Percentiles rank a stretch among this genome's conserved stretches.
These are phyloP conservation scores for Ampelocalamus luodianensis DNA, from an alignment of 176 grass and related monocot species.

Conservation along the genomic window DNA sequence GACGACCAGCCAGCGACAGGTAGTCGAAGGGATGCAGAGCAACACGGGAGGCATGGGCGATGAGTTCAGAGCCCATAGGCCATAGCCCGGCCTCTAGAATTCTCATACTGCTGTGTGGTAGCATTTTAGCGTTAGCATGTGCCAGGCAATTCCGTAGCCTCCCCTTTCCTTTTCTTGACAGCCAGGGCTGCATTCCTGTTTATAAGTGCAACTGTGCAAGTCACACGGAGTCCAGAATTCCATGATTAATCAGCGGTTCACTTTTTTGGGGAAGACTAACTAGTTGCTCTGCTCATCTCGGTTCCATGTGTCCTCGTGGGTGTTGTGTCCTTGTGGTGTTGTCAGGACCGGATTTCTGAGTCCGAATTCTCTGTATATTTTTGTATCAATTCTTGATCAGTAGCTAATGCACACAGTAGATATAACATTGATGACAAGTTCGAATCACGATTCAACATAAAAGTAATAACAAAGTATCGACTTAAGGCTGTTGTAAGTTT, in stretches of 20 bases:
- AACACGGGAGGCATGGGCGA: constrained; percentile 9
- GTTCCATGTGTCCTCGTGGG: too few relatives aligned
- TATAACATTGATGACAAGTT: too few relatives aligned
- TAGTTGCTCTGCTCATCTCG: background rate
- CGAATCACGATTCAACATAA: too few relatives aligned
- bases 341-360: too few relatives aligned
- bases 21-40: background rate
- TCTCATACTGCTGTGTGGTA: background rate
- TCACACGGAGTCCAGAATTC: background rate
- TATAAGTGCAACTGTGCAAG: background rate
- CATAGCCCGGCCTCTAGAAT: background rate
- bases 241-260: background rate
- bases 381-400: too few relatives aligned
- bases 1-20: background rate
- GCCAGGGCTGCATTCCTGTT: background rate
- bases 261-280: background rate
- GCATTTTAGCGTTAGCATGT: background rate
- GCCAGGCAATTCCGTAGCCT: background rate
- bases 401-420: too few relatives aligned
- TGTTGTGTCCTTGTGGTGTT: too few relatives aligned
- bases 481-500: too few relatives aligned
- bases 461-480: too few relatives aligned
- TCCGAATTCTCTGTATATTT: too few relatives aligned
- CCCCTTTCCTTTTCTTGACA: background rate
- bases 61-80: background rate